These are phyloP conservation scores for Penicillium salamii DNA, from an alignment of 495 filamentous ascomycete species.

Conservation along the genomic window DNA sequence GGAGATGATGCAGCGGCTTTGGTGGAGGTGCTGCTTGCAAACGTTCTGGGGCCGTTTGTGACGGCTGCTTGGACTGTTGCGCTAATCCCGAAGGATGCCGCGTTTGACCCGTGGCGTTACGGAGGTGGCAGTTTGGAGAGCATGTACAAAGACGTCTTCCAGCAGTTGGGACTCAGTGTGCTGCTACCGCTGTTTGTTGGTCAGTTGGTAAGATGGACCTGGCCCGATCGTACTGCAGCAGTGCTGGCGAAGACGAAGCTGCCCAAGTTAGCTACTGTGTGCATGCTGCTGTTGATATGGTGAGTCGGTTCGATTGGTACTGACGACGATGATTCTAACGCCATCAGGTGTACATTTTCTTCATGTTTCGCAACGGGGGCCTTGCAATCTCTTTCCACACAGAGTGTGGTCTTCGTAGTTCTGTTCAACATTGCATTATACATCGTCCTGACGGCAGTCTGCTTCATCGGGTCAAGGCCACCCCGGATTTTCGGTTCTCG, in stretches of 20 bases:
- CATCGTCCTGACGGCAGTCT: slow-evolving; percentile 46
- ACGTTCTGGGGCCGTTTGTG: slow-evolving; percentile 50
- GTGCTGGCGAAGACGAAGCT: slow-evolving; percentile 44
- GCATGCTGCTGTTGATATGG: slow-evolving; percentile 52
- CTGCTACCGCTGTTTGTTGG: slow-evolving; percentile 49
- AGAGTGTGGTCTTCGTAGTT: slow-evolving; percentile 49
- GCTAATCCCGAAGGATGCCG: slow-evolving; percentile 39
- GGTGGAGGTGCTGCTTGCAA: slow-evolving; percentile 55
- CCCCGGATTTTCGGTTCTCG: slow-evolving; percentile 24
- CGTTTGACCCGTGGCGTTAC: slow-evolving; percentile 45
- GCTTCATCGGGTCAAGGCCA: slow-evolving; percentile 46
- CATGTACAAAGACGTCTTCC: slow-evolving; percentile 53
- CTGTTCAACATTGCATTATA: slow-evolving; percentile 54
- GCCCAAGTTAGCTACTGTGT: slow-evolving; percentile 41
- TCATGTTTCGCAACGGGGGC: slow-evolving; percentile 53
- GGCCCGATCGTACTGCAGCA: slow-evolving; percentile 38
- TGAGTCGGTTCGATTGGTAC: slow-evolving; percentile 20
- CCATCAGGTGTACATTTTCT: slow-evolving; percentile 49
- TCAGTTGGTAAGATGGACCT: slow-evolving; percentile 47
- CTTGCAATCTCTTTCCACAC: slow-evolving; percentile 42
- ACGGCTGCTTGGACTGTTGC: slow-evolving; percentile 51
- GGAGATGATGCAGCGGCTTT: slow-evolving; percentile 55
- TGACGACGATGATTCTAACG: background rate
- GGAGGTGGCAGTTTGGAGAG: slow-evolving; percentile 40
- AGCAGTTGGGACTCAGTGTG: slow-evolving; percentile 50